Conservation (phyloP, 192 early-diverging fungal genomes). For the Mortierella alpina region DNA sequence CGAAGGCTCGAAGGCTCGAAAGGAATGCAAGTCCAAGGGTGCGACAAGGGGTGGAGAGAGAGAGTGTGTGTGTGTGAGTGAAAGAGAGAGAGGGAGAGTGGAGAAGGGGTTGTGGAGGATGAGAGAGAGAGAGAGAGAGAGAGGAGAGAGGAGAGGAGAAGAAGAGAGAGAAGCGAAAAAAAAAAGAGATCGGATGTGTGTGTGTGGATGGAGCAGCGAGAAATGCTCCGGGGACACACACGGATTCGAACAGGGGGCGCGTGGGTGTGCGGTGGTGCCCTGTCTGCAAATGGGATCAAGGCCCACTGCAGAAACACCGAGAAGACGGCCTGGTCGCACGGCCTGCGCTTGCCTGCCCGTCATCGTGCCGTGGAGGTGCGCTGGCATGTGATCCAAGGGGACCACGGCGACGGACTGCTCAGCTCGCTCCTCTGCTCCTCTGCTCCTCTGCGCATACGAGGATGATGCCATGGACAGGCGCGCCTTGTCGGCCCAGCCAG, state of each 20-base stretch:
- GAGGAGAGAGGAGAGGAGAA: background rate
- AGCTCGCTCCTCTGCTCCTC: too few relatives aligned
- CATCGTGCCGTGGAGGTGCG: background rate
- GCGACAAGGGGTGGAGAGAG: too few relatives aligned
- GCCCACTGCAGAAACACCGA: slow-evolving; percentile 32
- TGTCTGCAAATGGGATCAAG: background rate
- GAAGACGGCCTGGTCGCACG: slow-evolving; percentile 21
- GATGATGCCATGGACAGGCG: background rate
- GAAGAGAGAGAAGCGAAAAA: background rate
- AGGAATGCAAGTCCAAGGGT: too few relatives aligned
- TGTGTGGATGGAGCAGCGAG: background rate
- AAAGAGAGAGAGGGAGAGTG: background rate
- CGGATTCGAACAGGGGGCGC: too few relatives aligned
- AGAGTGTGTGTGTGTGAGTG: background rate
- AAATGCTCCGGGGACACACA: background rate
- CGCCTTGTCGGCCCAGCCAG: background rate
- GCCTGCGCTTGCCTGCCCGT: background rate
- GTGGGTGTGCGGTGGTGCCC: too few relatives aligned
- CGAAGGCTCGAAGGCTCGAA: too few relatives aligned
- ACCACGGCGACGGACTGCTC: too few relatives aligned
- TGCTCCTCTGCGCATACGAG: background rate
- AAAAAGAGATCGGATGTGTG: background rate
- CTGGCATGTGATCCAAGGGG: slow-evolving; percentile 14
- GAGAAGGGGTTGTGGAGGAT: background rate
- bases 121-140: background rate